Evolutionary conservation across 441 rosid species (phyloP), one percentile per base, ranked within the genome.

Genomic region (Biscutella laevigata): DNA sequence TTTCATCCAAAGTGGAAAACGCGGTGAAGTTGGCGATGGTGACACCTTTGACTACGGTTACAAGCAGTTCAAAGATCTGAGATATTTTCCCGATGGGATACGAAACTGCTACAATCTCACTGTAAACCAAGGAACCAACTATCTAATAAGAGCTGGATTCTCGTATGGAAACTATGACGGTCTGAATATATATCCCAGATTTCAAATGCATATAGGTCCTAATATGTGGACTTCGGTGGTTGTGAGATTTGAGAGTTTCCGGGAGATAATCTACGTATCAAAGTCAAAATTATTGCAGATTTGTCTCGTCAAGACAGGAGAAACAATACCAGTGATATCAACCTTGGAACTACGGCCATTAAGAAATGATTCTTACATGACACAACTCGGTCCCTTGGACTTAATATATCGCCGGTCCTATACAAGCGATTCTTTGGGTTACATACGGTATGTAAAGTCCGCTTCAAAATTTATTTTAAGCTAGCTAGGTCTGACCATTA

Each of bases 271-370:
- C 10, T 62, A 70, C 52, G 19, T 46, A 25, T 4, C 72, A 1
- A 17, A 33, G 6, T 13, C 53, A 43, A 49, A 57, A 4, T 25
- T 16, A 33, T 13, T 69, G 7, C 27, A 63, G 21, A 35, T 74
- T 32, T 77, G 82, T 48, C 71, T 67, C 6, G 67, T 62, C 6
- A 65, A 64, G 42, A 59, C 51, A 3, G 67, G 59, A 12, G 10
- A 22, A 10, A 59, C 67, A 19, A 29, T 64, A 6, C 86, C 86
- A 11, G 50, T 74, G 45, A 72, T 80, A 60, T 77, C 86, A 4
- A 66, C 70, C 5, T 32, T 80, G 21, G 82, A 82, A 29, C 22
- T 74, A 2, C 62, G 83, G 34, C 72, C 41, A 26, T 12, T 82
- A 41, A 30, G 36, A 27, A 64, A 51, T 37, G 8, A 10, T 3